A percentile compares a stretch with the other conserved stretches of the same genome.
These are phyloP conservation scores for Suillus americanus DNA, from an alignment of 768 basidiomycete species.

Conservation along the genomic window DNA sequence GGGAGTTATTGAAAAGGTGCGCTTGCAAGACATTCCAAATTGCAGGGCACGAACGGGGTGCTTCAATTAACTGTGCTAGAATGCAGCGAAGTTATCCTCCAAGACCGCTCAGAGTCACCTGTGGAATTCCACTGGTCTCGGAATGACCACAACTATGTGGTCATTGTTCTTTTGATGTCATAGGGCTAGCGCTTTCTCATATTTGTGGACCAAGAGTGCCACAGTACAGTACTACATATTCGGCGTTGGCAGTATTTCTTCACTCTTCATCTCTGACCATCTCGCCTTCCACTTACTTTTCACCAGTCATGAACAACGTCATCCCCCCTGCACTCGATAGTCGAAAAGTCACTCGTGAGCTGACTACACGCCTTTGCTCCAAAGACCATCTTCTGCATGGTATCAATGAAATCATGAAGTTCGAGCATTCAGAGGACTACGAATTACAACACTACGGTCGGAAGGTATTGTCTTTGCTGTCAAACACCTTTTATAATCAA, in stretches of 20 bases:
- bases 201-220: constrained; percentile 13
- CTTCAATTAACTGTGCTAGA: too few species aligned
- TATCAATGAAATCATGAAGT: constrained; percentile 24
- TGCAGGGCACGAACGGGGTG: too few species aligned
- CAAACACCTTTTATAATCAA: constrained; percentile 8
- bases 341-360: constrained; percentile 29
- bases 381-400: constrained; percentile 28
- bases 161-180: too few species aligned
- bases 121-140: too few species aligned
- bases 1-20: too few species aligned
- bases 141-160: too few species aligned
- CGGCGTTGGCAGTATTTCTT: constrained; percentile 10
- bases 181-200: too few species aligned
- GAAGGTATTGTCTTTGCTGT: constrained; percentile 18
- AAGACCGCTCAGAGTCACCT: too few species aligned
- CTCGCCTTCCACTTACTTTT: neutral
- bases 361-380: constrained; percentile 29
- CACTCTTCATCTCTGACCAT: constrained; percentile 7
- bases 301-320: constrained; percentile 4
- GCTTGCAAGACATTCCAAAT: too few species aligned
- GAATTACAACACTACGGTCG: constrained; percentile 24
- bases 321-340: constrained; percentile 17
- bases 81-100: too few species aligned
- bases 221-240: constrained; percentile 27
- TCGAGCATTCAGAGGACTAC: constrained; percentile 15